phyloP scores from a whole-genome alignment of 2,329 filamentous ascomycete genomes.

The Arachnopeziza araneosa region DNA sequence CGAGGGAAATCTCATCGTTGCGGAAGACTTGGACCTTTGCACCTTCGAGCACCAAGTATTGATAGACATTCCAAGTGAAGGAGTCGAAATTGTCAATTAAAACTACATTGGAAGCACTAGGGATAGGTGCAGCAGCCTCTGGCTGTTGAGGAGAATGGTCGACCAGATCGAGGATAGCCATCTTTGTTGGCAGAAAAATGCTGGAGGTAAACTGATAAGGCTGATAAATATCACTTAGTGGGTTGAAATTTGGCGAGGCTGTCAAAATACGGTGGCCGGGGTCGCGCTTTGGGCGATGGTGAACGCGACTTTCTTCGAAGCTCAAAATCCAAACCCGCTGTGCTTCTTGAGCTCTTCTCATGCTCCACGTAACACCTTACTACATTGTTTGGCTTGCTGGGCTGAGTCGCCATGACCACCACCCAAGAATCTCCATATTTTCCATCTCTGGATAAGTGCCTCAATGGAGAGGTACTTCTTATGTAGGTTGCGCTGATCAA shows the following conservation, averaged over 20 bases:
- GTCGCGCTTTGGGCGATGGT: not conserved
- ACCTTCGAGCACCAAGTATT: conserved; percentile 94
- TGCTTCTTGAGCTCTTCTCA: conserved; percentile 13
- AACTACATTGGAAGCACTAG: conserved; percentile 82
- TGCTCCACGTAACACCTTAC: conserved; percentile 24
- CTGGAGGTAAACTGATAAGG: not conserved
- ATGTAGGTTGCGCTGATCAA: conserved; percentile 53
- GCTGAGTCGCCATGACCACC: conserved; percentile 59
- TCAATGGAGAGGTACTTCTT: conserved; percentile 73
- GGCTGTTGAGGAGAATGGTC: conserved; percentile 89
- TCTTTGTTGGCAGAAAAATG: conserved; percentile 21
- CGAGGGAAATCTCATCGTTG: conserved; percentile 85
- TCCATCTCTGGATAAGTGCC: conserved; percentile 77
- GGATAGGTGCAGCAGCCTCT: conserved; percentile 63
- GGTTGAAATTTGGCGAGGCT: not conserved
- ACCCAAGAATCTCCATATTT: conserved; percentile 68
- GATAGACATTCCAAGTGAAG: conserved; percentile 99
- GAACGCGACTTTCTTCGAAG: not conserved
- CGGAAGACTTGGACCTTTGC: conserved; percentile 84
- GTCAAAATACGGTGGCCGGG: not conserved
- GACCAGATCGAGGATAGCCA: conserved; percentile 37
- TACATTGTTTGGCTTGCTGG: conserved; percentile 34
- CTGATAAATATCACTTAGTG: not conserved
- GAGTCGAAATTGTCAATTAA: conserved; percentile 99
- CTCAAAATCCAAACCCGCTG: not conserved